Base-by-base conservation (phyloP, 495 filamentous ascomycete genomes). In the Hypoxylon fuscum region DNA sequence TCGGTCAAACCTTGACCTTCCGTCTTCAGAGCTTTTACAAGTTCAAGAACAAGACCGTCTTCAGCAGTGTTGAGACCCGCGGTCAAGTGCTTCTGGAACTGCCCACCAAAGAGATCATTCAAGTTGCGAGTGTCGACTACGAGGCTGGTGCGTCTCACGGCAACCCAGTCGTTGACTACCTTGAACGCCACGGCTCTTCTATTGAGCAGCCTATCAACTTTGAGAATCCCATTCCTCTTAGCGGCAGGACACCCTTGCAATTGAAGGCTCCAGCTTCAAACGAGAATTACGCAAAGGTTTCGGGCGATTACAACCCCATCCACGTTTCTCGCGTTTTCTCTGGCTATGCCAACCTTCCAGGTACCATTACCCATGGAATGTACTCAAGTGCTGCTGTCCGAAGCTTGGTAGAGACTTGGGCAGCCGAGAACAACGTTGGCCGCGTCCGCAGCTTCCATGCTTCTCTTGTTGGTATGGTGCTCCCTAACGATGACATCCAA, bases 341-440 rank as follows among this genome's bases (percentile, higher is more conserved):
- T 12, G 90, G 84, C 74, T 99, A 98, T 70, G 95, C 94, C 71
- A 93, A 90, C 74, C 86, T 99, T 15, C 92, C 91, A 0, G 94
- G 94, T 29, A 98, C 94, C 23, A 98, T 98, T 73, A 97, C 94
- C 1, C 94, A 99, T 73, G 95, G 95, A 57, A 99, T 99, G 95
- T 99, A 98, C 82, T 91, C 93, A 4, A 97, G 94, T 77, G 95
- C 95, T 49, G 92, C 96, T 17, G 95, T 98, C n/a, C 89, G 95
- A 47, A 93, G 92, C 74, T 79, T 97, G n/a, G 94, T 99, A 5
- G 95, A 98, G 81, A 97, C 94, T 9, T 98, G 95, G 96, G 96
- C 95, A 22, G 96, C 95, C 14, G 95, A 98, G 79, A 99, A 98
- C 79, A 94, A 97, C 72, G 87, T 97, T 62, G 94, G 96, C 46